Evolutionary conservation across 371 early-diverging fungal genomes (phyloP).

Genomic region (Nematocida sp.): DNA sequence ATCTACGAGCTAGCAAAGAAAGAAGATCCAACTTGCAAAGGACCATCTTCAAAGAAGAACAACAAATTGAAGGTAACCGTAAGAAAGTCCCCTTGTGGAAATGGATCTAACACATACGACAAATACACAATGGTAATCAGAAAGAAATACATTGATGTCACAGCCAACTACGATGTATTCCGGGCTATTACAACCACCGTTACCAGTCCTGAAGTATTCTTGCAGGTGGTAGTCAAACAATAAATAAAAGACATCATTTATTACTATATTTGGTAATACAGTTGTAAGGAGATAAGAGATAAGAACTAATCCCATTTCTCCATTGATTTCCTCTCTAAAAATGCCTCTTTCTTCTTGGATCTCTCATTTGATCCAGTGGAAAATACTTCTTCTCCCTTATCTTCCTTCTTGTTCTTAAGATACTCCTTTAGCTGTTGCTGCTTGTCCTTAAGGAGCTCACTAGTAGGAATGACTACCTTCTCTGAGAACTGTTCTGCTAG

Average conservation of each 20-base stretch:
- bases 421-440: slow-evolving; percentile 23
- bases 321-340: neutral
- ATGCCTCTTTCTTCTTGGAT: neutral
- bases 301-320: neutral
- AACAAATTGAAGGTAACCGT: slow-evolving; percentile 28
- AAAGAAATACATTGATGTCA: slow-evolving; percentile 48
- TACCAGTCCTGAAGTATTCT: slow-evolving; percentile 43
- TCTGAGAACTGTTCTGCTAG: slow-evolving; percentile 36
- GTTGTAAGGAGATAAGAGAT: neutral
- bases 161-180: slow-evolving; percentile 31
- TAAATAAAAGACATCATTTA: slow-evolving; percentile 7
- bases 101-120: slow-evolving; percentile 51
- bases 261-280: neutral
- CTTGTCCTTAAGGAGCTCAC: slow-evolving; percentile 13
- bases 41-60: slow-evolving; percentile 36
- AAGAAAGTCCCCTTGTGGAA: slow-evolving; percentile 44
- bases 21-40: slow-evolving; percentile 11
- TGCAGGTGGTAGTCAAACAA: slow-evolving; percentile 43
- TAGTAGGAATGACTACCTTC: slow-evolving; percentile 33
- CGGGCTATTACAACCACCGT: slow-evolving; percentile 34
- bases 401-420: slow-evolving; percentile 18
- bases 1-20: slow-evolving; percentile 47
- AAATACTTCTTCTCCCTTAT: neutral
- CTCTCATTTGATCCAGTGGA: neutral
- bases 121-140: slow-evolving; percentile 41